Conservation (phyloP, 306 rosid genomes). For the Inga laurina region DNA sequence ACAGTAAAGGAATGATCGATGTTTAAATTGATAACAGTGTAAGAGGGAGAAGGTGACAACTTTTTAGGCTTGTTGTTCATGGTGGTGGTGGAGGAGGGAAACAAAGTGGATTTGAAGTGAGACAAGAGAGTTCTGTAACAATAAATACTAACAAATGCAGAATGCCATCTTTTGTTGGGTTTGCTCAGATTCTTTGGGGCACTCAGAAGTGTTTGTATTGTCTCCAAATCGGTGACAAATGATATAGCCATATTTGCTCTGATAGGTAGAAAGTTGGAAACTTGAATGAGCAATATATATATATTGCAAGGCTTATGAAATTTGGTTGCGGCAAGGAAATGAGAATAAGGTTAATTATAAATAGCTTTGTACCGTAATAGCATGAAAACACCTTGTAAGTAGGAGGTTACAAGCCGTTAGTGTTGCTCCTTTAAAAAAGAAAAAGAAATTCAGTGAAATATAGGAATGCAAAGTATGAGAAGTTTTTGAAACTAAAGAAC, state of each 20-base stretch:
- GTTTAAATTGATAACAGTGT: neutral
- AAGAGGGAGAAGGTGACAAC: conserved; percentile 5
- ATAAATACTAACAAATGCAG: conserved; percentile 41
- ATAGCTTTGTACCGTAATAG: too few species aligned
- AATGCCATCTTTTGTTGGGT: conserved; percentile 37
- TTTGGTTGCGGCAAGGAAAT: neutral
- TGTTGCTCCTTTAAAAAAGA: too few species aligned
- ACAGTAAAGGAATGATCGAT: neutral
- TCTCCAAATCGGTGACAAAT: neutral
- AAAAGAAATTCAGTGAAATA: too few species aligned
- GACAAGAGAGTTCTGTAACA: conserved; percentile 32
- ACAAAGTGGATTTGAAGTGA: neutral
- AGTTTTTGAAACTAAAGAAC: too few species aligned
- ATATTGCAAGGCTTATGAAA: too few species aligned
- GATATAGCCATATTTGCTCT: neutral
- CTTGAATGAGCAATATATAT: too few species aligned
- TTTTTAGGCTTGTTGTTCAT: neutral
- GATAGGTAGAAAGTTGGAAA: too few species aligned
- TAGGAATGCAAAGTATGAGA: neutral
- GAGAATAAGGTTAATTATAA: too few species aligned
- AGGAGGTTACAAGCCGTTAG: too few species aligned
- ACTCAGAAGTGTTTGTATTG: neutral
- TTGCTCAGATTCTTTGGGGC: neutral
- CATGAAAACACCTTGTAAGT: too few species aligned
- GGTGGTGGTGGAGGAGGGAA: neutral